Evolutionary conservation across 2,329 filamentous ascomycete genomes (phyloP).

Genomic region (Colletotrichum lentis): DNA sequence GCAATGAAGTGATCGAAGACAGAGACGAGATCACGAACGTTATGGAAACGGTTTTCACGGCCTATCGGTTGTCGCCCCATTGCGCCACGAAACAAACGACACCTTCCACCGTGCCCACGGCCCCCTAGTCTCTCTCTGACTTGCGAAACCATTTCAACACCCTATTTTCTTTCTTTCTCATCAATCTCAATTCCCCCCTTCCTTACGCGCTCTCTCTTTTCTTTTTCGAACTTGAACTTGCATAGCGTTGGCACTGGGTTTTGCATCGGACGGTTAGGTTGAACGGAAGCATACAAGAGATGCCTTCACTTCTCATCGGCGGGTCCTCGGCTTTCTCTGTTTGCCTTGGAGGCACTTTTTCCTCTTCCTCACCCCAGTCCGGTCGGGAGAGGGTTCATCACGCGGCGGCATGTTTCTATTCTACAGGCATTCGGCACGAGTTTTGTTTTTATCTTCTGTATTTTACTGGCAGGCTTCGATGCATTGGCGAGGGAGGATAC

Average conservation of each 20-base stretch:
- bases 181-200: not conserved
- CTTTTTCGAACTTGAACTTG: conserved; percentile 16
- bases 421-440: conserved; percentile 30
- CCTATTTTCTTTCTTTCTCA: not conserved
- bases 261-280: conserved; percentile 30
- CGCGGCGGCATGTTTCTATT: conserved; percentile 18
- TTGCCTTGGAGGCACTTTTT: conserved; percentile 5
- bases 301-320: conserved; percentile 35
- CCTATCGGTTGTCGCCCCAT: conserved; percentile 21
- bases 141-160: conserved; percentile 25
- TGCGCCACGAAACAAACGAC: conserved; percentile 24
- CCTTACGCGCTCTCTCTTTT: conserved; percentile 3
- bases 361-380: not conserved
- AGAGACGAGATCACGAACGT: conserved; percentile 39
- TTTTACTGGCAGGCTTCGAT: conserved; percentile 23
- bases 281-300: conserved; percentile 29
- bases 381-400: conserved; percentile 9
- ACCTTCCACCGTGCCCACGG: conserved; percentile 14
- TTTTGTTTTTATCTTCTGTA: conserved; percentile 25
- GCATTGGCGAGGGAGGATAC: conserved; percentile 32
- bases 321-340: conserved; percentile 22
- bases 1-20: conserved; percentile 47
- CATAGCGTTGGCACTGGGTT: conserved; percentile 35
- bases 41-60: conserved; percentile 31
- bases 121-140: conserved; percentile 14